Base-by-base conservation (phyloP, 768 basidiomycete genomes). In the Psilocybe azurescens region DNA sequence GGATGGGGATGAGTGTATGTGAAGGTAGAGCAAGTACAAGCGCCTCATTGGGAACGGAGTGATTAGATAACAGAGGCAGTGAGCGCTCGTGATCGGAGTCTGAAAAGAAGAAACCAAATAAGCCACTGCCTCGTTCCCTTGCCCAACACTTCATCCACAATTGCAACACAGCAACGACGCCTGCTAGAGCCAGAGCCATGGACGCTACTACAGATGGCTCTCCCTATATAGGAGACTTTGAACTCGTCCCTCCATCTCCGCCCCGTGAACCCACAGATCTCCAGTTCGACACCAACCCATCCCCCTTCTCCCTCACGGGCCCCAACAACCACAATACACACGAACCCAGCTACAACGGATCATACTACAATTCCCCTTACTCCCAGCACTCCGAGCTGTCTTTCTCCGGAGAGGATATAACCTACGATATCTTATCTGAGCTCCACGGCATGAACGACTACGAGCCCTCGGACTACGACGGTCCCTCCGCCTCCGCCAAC, bases 391-490 rank as follows among this genome's bases (percentile, higher is more conserved):
- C 89, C 3, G 91, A 93, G n/a, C 87, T 90, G 60, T 83, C 81
- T 58, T 78, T 78, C 67, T 74, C 78, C 58, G 81, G 76, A n/a
- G 84, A 82, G 9, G 83, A 84, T 20, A 63, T 74, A 58, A 67
- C 65, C 62, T 81, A 86, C 57, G 74, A 74, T 56, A 72, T 89
- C 61, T 84, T 89, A 44, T 78, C 78, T 32, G 82, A 83, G 58
- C 79, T 83, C 44, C 64, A 73, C 73, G 66, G 69, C 70, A 62
- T 67, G 75, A 73, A 70, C 56, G 88, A 86, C 32, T 93, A 93
- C 82, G 86, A 93, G 71, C 91, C 91, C 3, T 73, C 83, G 30
- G 88, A 92, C 59, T 93, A 85, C 79, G 91, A 93, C 76, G 69
- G 76, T 4, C 87, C 89, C 79, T 60, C 75, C 2, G 48, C 11